Conservation (phyloP, 495 filamentous ascomycete species). For the Penicillium canescens region DNA sequence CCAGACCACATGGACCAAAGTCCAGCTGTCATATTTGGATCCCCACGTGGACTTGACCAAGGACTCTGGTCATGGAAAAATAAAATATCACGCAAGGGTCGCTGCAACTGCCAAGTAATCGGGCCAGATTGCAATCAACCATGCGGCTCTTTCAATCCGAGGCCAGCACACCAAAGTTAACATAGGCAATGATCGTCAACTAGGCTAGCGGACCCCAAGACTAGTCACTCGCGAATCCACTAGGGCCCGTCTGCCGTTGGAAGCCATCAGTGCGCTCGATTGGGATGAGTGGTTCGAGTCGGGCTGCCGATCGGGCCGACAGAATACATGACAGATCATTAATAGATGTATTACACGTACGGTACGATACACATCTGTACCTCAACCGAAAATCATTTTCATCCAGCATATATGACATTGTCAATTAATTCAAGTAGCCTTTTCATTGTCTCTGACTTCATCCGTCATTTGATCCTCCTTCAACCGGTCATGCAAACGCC, state of each 20-base stretch:
- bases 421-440: conserved; percentile 1
- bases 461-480: conserved; percentile 3
- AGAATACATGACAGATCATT: conserved; percentile 1
- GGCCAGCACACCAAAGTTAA: neutral
- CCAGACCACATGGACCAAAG: conserved; percentile 4
- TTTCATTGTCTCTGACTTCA: neutral
- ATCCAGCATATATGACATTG: conserved; percentile 1
- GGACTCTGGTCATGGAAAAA: neutral
- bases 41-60: neutral
- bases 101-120: neutral
- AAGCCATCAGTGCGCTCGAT: neutral
- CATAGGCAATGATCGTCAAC: neutral
- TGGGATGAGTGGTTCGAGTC: neutral
- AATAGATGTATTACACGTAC: neutral
- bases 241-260: neutral
- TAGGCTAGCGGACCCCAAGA: neutral
- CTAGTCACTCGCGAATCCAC: neutral
- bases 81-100: neutral
- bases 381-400: neutral
- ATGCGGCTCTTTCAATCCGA: neutral
- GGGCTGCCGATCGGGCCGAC: conserved; percentile 15
- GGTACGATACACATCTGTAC: neutral
- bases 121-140: neutral
- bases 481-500: conserved; percentile 11
- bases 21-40: conserved; percentile 9